A percentile compares a stretch with the other conserved stretches of the same genome.
These are phyloP conservation scores for Cyclotella sp. DNA, from an alignment of 108 stramenopile genomes.

Conservation along the genomic window DNA sequence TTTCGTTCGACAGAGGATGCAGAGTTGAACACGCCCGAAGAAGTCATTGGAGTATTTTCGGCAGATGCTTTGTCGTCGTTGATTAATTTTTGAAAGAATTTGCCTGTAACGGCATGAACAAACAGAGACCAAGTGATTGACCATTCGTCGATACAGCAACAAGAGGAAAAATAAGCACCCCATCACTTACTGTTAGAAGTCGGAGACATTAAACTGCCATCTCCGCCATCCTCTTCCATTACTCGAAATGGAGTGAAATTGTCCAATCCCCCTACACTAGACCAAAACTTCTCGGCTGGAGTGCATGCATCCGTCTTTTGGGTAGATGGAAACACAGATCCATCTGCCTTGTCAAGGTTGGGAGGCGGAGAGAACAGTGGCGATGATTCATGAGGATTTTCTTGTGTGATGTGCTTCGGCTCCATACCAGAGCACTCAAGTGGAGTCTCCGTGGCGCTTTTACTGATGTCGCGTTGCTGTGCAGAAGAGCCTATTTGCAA, in stretches of 20 bases:
- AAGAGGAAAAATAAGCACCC: background rate
- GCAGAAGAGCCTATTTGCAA: conserved; percentile 14
- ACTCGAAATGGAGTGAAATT: conserved; percentile 33
- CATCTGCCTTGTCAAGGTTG: conserved; percentile 25
- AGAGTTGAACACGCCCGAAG: conserved; percentile 10
- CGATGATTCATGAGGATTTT: conserved; percentile 11
- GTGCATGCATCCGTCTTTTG: conserved; percentile 27
- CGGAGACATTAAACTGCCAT: conserved; percentile 32
- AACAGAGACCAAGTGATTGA: background rate
- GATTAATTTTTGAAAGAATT: conserved; percentile 27
- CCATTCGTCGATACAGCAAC: background rate
- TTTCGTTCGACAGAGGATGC: background rate
- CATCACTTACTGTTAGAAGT: conserved; percentile 38
- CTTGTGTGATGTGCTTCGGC: conserved; percentile 41
- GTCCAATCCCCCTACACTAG: conserved; percentile 36
- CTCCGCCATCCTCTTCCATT: conserved; percentile 4
- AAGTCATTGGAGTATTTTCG: conserved; percentile 9
- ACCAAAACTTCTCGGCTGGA: conserved; percentile 37
- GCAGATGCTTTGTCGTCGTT: conserved; percentile 33
- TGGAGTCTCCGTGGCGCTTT: background rate
- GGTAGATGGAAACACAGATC: conserved; percentile 11
- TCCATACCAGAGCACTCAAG: conserved; percentile 33
- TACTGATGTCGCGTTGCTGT: background rate
- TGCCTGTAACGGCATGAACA: too few relatives aligned
- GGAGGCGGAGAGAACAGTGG: conserved; percentile 30